Evolutionary conservation across 2,329 filamentous ascomycete species (phyloP).

Genomic region (Colletotrichum sp.): DNA sequence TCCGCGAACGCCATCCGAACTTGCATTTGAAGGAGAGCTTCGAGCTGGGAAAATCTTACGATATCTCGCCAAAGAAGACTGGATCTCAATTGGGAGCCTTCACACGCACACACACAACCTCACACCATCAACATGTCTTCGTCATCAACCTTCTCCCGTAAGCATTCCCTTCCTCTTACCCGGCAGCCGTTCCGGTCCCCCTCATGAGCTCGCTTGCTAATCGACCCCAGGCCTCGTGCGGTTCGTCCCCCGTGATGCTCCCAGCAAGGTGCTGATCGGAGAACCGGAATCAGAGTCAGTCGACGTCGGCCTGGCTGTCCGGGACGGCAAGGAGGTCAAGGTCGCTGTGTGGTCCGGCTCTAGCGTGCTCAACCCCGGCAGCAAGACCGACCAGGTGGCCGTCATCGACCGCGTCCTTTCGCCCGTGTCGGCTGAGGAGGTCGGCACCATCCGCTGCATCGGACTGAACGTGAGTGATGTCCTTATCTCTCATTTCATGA

Average conservation of each 20-base stretch:
- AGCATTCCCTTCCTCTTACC: background rate
- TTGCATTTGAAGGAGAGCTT: background rate
- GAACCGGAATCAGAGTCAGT: conserved; percentile 56
- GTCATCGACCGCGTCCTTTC: conserved; percentile 54
- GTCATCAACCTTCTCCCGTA: conserved; percentile 4
- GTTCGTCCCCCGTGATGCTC: conserved; percentile 58
- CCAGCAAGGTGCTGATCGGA: conserved; percentile 56
- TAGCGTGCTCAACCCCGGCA: conserved; percentile 61
- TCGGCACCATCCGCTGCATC: conserved; percentile 50
- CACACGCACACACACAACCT: background rate
- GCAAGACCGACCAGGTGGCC: conserved; percentile 51
- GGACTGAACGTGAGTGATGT: conserved; percentile 57
- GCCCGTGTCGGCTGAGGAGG: conserved; percentile 31
- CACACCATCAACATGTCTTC: background rate
- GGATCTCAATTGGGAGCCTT: background rate
- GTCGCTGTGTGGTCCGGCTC: conserved; percentile 62
- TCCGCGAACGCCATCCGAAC: background rate
- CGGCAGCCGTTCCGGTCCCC: background rate
- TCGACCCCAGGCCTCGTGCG: conserved; percentile 57
- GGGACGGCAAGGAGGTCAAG: conserved; percentile 59
- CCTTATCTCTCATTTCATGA: conserved; percentile 10
- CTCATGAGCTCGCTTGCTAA: background rate
- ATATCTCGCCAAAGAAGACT: background rate
- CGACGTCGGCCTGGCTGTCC: conserved; percentile 63
- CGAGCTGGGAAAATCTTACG: background rate